These are phyloP conservation scores for Colletotrichum aenigma DNA, from an alignment of 2,329 filamentous ascomycete genomes.

Conservation along the genomic window DNA sequence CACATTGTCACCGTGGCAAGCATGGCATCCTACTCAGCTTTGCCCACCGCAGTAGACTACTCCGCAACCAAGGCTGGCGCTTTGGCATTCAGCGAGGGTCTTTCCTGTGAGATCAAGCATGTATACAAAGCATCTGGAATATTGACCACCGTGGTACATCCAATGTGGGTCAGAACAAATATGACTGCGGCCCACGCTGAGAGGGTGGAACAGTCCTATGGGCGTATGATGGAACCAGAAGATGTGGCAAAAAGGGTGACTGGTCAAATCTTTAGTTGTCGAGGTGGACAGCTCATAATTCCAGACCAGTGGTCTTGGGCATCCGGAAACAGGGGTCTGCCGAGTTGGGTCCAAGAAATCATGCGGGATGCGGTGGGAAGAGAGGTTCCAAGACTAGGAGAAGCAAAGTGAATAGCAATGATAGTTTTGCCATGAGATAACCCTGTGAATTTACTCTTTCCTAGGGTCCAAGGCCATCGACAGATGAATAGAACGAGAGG, in stretches of 20 bases:
- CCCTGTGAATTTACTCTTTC: background rate
- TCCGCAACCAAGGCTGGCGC: conserved; percentile 55
- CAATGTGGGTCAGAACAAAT: conserved; percentile 27
- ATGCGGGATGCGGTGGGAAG: conserved; percentile 31
- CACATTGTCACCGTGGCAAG: conserved; percentile 58
- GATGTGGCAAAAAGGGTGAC: conserved; percentile 52
- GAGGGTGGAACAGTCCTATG: conserved; percentile 28
- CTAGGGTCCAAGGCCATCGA: background rate
- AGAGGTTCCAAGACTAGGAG: background rate
- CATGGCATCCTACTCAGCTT: conserved; percentile 49
- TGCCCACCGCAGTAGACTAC: conserved; percentile 55
- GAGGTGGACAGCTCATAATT: conserved; percentile 52
- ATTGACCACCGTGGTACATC: conserved; percentile 36
- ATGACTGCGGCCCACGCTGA: conserved; percentile 24
- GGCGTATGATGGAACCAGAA: conserved; percentile 38
- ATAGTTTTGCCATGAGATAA: background rate
- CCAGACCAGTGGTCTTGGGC: conserved; percentile 31
- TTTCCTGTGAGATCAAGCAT: conserved; percentile 38
- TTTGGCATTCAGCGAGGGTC: conserved; percentile 55
- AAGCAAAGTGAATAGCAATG: background rate
- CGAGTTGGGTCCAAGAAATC: conserved; percentile 38
- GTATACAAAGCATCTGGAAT: conserved; percentile 39
- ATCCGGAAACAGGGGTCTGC: conserved; percentile 43
- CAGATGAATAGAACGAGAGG: background rate
- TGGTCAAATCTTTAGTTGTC: conserved; percentile 51